Base-by-base conservation (phyloP, 75 land plant species). In the Sequoia sempervirens region DNA sequence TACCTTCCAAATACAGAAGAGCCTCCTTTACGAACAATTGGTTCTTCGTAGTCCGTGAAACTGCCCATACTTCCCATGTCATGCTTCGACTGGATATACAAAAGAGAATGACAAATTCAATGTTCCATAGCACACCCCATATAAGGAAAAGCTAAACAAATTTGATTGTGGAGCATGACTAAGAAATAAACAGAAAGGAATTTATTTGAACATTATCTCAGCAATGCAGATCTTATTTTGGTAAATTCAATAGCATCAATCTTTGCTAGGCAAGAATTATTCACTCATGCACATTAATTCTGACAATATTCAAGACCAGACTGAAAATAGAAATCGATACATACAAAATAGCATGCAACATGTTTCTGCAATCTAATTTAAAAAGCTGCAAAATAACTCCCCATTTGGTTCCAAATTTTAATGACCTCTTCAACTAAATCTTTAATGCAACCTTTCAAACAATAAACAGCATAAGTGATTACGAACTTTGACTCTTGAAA, bases 1-100 rank as follows among this genome's bases (percentile, higher is more conserved):
- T 53, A 81, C 82, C 82, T 81, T 81, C 82, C 82, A 81, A 81
- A 50, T 32, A 36, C 17, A 36, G 82, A 10, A 54, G 82, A 50
- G 13, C 64, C 82, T 34, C 37, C 82, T 34, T 43, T 43, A 12
- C 50, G 80, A 45, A 45, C 30, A 45, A 78, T 78, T 45, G 80
- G 47, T 45, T 78, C 80, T 30, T 78, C 80, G 1, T 7, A 78
- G 4, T 78, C 30, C 12, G 50, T 23, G 13, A 43, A 43, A 78
- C 45, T 78, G 52, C 52, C 30, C 28, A 78, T 11, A 11, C 5
- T 26, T 43, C 50, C 30, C 41, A n/a, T 45, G 10, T 78, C 80
- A n/a, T 10, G 80, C 30, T 23, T 78, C 45, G 80, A 43, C 80
- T 78, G 80, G 14, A 78, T 78, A 26, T 26, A 45, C 28, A 45